Conservation (phyloP, 75 land plant species). For the Isoetes taiwanensis region DNA sequence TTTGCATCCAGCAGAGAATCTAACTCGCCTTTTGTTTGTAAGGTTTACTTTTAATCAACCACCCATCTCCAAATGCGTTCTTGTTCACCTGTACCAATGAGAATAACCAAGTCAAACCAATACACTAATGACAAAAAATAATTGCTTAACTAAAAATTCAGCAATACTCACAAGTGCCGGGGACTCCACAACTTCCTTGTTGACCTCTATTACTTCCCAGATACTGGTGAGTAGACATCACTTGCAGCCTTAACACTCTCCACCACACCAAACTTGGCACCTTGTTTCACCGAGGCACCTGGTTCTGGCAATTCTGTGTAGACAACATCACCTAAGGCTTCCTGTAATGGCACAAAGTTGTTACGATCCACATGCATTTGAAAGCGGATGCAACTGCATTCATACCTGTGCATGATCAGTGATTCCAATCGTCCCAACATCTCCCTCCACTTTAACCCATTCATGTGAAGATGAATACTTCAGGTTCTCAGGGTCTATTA, state of each 20-base stretch:
- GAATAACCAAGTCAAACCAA: too few species aligned
- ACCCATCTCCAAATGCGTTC: conserved; percentile 76
- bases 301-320: conserved; percentile 81
- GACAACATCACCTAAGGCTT: conserved; percentile 85
- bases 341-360: conserved; percentile 26
- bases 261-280: conserved; percentile 61
- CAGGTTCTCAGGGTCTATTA: conserved; percentile 44
- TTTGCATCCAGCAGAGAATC: conserved; percentile 50
- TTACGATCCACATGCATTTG: neutral
- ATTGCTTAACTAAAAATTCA: too few species aligned
- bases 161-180: conserved; percentile 55
- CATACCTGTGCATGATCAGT: conserved; percentile 92
- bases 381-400: neutral
- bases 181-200: conserved; percentile 41
- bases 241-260: conserved; percentile 93
- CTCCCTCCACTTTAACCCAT: conserved; percentile 76
- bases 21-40: conserved; percentile 40
- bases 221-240: conserved; percentile 65
- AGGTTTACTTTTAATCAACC: conserved; percentile 84
- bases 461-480: conserved; percentile 73
- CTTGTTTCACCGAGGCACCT: conserved; percentile 43
- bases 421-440: conserved; percentile 54
- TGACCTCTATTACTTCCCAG: conserved; percentile 74
- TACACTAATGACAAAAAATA: too few species aligned
- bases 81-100: conserved; percentile 45